phyloP scores from a whole-genome alignment of 2,329 filamentous ascomycete genomes.

The Diaporthe longicolla region DNA sequence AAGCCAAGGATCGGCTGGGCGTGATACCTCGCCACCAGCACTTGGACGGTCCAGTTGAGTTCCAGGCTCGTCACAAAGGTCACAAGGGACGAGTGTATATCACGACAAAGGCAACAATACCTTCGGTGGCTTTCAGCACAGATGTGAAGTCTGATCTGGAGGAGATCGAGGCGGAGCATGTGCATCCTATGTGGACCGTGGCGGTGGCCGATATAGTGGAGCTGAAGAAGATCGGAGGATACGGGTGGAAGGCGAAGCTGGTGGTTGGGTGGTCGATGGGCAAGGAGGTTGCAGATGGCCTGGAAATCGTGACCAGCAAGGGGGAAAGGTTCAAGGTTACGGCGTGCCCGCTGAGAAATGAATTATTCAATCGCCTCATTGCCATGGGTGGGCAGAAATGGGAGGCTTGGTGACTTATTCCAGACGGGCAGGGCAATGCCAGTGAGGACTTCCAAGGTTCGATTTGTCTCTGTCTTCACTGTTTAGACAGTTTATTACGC shows the following conservation, averaged over 20 bases:
- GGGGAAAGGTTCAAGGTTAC: constrained; percentile 75
- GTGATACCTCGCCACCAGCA: constrained; percentile 69
- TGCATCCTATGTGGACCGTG: constrained; percentile 78
- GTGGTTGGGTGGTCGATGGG: constrained; percentile 85
- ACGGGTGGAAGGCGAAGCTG: constrained; percentile 88
- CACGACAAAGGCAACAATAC: constrained; percentile 75
- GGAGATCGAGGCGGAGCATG: constrained; percentile 66
- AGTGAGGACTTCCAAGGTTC: too few relatives aligned
- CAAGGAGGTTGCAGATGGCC: constrained; percentile 80
- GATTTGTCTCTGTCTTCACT: too few relatives aligned
- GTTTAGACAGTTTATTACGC: not conserved
- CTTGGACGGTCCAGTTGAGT: constrained; percentile 79
- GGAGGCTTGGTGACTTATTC: constrained; percentile 37
- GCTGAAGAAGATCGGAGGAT: constrained; percentile 83
- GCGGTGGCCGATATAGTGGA: constrained; percentile 79
- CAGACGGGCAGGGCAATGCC: not conserved
- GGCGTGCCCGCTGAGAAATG: constrained; percentile 79
- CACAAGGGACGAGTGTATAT: constrained; percentile 81
- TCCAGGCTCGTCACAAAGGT: constrained; percentile 79
- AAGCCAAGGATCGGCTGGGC: constrained; percentile 79
- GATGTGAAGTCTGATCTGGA: constrained; percentile 63
- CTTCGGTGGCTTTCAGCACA: constrained; percentile 76
- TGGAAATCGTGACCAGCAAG: constrained; percentile 74
- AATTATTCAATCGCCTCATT: constrained; percentile 60
- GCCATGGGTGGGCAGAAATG: constrained; percentile 43